A percentile compares a stretch with the other conserved stretches of the same genome.
These are phyloP conservation scores for Candida krabiensis DNA, from an alignment of 805 yeast genomes.

Conservation along the genomic window DNA sequence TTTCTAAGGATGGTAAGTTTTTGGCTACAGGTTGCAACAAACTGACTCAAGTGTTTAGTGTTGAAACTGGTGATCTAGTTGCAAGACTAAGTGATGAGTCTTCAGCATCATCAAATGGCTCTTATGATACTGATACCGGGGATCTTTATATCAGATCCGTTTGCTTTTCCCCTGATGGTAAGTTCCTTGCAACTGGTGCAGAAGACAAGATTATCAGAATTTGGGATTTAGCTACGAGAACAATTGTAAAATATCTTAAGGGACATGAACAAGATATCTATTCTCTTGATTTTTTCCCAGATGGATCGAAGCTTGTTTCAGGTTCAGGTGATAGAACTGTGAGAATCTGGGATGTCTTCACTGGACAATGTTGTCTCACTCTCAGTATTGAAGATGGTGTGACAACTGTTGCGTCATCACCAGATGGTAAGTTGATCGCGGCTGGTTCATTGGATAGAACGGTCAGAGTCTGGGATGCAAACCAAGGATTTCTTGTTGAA, in stretches of 20 bases:
- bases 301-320: slow-evolving; percentile 88
- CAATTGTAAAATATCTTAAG: slow-evolving; percentile 79
- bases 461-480: slow-evolving; percentile 95
- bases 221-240: slow-evolving; percentile 88
- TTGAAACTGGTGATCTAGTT: slow-evolving; percentile 84
- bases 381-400: slow-evolving; percentile 96
- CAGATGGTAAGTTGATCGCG: slow-evolving; percentile 90
- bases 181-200: slow-evolving; percentile 91
- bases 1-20: slow-evolving; percentile 86
- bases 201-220: slow-evolving; percentile 89
- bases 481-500: slow-evolving; percentile 88
- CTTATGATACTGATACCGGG: slow-evolving; percentile 63
- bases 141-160: slow-evolving; percentile 94
- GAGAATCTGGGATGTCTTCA: slow-evolving; percentile 90
- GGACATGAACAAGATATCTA: slow-evolving; percentile 99
- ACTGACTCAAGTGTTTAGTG: slow-evolving; percentile 91
- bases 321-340: slow-evolving; percentile 98
- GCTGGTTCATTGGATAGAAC: slow-evolving; percentile 96
- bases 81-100: slow-evolving; percentile 85
- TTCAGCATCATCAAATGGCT: slow-evolving; percentile 41
- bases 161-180: slow-evolving; percentile 94
- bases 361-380: slow-evolving; percentile 86
- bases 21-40: slow-evolving; percentile 97
- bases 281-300: slow-evolving; percentile 91
- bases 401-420: slow-evolving; percentile 95